Evolutionary conservation across 306 rosid species (phyloP), one percentile per base, ranked within the genome.

Genomic region (Mucuna pruriens): DNA sequence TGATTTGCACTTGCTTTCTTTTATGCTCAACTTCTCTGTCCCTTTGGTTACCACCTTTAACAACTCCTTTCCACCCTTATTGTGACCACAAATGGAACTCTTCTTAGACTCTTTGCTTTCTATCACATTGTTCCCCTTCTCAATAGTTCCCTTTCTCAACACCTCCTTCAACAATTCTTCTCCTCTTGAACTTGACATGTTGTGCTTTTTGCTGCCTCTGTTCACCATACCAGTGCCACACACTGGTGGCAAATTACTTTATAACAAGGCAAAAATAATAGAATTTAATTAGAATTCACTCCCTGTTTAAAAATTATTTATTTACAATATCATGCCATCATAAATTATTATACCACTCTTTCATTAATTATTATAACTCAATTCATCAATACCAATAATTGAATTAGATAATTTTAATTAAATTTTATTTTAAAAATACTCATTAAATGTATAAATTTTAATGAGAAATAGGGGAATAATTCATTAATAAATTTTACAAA

Each of bases 1-100:
- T 60, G 68, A 25, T 74, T 84, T 84, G n/a, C 34, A 9, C 76
- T 68, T 84, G 84, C 22, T 69, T 68, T 84, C 75, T 29, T 64
- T 69, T n/a, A 58, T 58, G 76, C n/a, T 76, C 65, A 60, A 55
- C 16, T 76, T 76, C 74, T 76, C 73, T 55, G 49, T 69, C 54
- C 16, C 64, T 34, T 69, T 76, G 16, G 5, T 34, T n/a, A 19
- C 44, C 45, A 55, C 66, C 29, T 68, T 76, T 15, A 60, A 26
- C 15, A 60, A 9, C 17, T 76, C 52, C 20, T 61, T 66, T 48
- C 48, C 81, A 10, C 36, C 22, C 31, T 15, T 55, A 68, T 55
- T 79, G 15, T 55, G 71, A 70, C 62, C 17, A 46, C 0, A 16
- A 39, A 9, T 9, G 8, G 36, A 7, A n/a, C 34, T 79, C 23